phyloP scores from a whole-genome alignment of 352 stramenopile genomes.

The Plasmopara muralis region DNA sequence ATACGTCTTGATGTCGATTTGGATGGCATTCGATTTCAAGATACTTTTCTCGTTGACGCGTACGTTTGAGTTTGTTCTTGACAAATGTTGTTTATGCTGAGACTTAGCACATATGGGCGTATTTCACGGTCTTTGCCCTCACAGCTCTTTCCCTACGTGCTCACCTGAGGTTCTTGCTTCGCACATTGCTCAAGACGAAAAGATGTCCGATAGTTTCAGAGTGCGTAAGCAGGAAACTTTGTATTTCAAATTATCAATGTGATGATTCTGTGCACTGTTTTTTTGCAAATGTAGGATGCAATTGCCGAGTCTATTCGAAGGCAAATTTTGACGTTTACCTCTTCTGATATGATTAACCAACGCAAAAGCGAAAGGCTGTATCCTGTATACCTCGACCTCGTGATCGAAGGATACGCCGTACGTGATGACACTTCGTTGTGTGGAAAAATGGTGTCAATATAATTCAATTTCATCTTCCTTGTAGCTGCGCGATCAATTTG shows the following conservation, averaged over 20 bases:
- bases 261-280: not conserved
- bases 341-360: slow-evolving; percentile 27
- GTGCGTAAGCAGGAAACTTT: slow-evolving; percentile 10
- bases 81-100: too few species aligned
- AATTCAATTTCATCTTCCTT: not conserved
- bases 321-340: slow-evolving; percentile 55
- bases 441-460: not conserved
- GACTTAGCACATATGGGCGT: too few species aligned
- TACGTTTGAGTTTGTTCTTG: slow-evolving; percentile 18
- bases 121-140: not conserved
- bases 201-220: slow-evolving; percentile 39
- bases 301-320: slow-evolving; percentile 68
- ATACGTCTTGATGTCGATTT: slow-evolving; percentile 75
- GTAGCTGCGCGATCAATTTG: slow-evolving; percentile 71
- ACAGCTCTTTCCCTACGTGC: slow-evolving; percentile 20
- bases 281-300: slow-evolving; percentile 27
- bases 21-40: slow-evolving; percentile 66
- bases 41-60: slow-evolving; percentile 66
- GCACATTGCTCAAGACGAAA: slow-evolving; percentile 58
- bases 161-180: slow-evolving; percentile 51
- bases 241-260: not conserved
- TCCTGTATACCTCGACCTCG: slow-evolving; percentile 65
- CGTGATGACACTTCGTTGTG: slow-evolving; percentile 6
- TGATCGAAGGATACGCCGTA: slow-evolving; percentile 60
- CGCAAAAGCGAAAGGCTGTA: slow-evolving; percentile 30